Conservation (phyloP, 2,329 filamentous ascomycete genomes). For the Aspergillus sp. region DNA sequence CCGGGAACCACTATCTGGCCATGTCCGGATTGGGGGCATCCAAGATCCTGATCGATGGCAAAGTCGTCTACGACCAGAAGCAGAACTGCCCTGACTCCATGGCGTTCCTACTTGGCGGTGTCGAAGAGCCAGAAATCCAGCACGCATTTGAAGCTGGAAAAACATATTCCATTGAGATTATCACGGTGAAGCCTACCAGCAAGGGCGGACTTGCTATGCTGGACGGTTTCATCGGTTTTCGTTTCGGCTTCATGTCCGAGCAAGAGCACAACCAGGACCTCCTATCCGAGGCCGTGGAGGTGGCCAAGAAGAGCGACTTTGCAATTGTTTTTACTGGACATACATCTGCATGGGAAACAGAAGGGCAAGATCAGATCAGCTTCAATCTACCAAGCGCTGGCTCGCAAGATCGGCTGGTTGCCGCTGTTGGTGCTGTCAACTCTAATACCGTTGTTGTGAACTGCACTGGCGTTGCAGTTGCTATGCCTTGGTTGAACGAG, state of each 20-base stretch:
- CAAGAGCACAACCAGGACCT: slow-evolving; percentile 5
- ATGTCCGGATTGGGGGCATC: slow-evolving; percentile 4
- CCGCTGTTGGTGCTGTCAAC: slow-evolving; percentile 11
- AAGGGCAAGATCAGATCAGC: slow-evolving; percentile 12
- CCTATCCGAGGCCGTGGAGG: slow-evolving; percentile 6
- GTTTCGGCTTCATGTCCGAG: slow-evolving; percentile 7
- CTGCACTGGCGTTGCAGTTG: slow-evolving; percentile 7
- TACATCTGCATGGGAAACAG: slow-evolving; percentile 13
- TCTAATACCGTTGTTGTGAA: slow-evolving; percentile 13
- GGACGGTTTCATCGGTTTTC: slow-evolving; percentile 4
- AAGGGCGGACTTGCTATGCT: slow-evolving; percentile 3
- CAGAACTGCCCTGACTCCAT: slow-evolving; percentile 9
- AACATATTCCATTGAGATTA: not conserved
- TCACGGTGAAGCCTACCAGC: not conserved
- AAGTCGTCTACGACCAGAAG: slow-evolving; percentile 5
- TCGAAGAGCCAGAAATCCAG: slow-evolving; percentile 4
- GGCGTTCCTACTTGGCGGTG: slow-evolving; percentile 7
- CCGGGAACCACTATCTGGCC: slow-evolving; percentile 5
- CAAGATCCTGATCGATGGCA: slow-evolving; percentile 1
- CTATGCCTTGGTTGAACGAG: slow-evolving; percentile 62
- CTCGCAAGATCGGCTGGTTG: slow-evolving; percentile 6
- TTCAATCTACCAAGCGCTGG: slow-evolving; percentile 13
- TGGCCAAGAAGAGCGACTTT: slow-evolving; percentile 5
- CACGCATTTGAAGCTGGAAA: slow-evolving; percentile 5
- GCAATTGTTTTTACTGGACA: slow-evolving; percentile 14